phyloP scores from a whole-genome alignment of 306 rosid species.

The Mucuna pruriens region DNA sequence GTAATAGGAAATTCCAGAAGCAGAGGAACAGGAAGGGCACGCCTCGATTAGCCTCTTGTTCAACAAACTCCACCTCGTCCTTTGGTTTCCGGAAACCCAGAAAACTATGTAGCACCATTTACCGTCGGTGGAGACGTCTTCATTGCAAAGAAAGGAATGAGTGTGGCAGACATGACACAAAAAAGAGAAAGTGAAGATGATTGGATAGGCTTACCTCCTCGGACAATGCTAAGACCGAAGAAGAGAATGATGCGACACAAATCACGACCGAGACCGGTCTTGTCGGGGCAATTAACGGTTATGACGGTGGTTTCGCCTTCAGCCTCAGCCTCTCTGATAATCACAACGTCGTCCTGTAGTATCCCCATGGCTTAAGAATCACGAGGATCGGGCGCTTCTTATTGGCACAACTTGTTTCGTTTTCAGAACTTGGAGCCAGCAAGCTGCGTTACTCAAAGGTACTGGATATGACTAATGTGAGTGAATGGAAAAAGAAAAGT shows the following conservation, averaged over 20 bases:
- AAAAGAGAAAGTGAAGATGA: slow-evolving; percentile 9
- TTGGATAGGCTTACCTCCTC: slow-evolving; percentile 68
- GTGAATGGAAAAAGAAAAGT: background rate
- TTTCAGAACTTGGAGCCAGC: background rate
- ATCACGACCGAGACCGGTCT: slow-evolving; percentile 90
- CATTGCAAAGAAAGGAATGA: slow-evolving; percentile 39
- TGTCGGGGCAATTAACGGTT: slow-evolving; percentile 95
- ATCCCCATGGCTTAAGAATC: no score
- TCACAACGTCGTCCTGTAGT: slow-evolving; percentile 78
- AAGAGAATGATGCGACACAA: slow-evolving; percentile 93
- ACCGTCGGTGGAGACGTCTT: slow-evolving; percentile 95
- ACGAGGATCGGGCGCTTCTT: no score
- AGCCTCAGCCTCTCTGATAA: slow-evolving; percentile 62
- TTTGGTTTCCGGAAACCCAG: slow-evolving; percentile 79
- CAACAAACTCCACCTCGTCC: slow-evolving; percentile 82
- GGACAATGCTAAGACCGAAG: slow-evolving; percentile 85
- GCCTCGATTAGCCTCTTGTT: slow-evolving; percentile 78
- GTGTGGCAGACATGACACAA: slow-evolving; percentile 26
- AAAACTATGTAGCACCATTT: slow-evolving; percentile 96
- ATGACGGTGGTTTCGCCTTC: slow-evolving; percentile 71
- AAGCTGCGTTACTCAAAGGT: background rate
- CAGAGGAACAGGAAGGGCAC: slow-evolving; percentile 88
- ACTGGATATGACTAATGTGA: background rate
- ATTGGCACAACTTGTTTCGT: no score
- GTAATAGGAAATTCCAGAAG: slow-evolving; percentile 73